Base-by-base conservation (phyloP, 257 asterid species). In the Marsdenia floribunda region DNA sequence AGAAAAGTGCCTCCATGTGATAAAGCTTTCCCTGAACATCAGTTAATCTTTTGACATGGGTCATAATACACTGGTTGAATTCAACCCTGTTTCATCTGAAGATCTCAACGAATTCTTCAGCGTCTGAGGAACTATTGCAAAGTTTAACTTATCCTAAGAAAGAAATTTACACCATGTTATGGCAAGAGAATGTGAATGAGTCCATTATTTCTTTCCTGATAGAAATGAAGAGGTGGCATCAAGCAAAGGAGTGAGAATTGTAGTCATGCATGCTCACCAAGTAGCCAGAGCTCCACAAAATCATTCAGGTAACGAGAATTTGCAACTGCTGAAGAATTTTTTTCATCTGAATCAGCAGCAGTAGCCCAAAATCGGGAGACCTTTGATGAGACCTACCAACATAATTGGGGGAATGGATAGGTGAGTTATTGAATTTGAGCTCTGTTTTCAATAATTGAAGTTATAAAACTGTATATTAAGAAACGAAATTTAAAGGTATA, bases 201-300 rank as follows among this genome's bases (percentile, higher is more conserved):
- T 29, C 3, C 22, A 24, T 71, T 26, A 29, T 49, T 42, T 70
- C 40, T 63, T 47, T 60, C 50, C 52, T 44, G 10, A 18, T 44
- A 35, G 38, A 38, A 72, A 24, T 33, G 79, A 71, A 33, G 50
- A 58, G 63, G 61, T 64, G 52, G 55, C 74, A 77, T 40, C 69
- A 19, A 46, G 65, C 57, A 14, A 18, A 77, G 65, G 61, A 64
- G 19, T 24, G 49, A 29, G 33, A 29, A 74, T 60, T 37, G 76
- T 49, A 60, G n/a, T 16, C 57, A 52, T 2, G 61, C 73, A 52
- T 59, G 61, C 90, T 80, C 77, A 89, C 98, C 99, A 53, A 94
- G 96, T 79, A 97, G 85, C 79, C 90, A 97, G 71, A 94, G 96
- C 83, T 94, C 99, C 93, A 92, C 98, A 77, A 94, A 94, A 85